Conservation (phyloP, 768 basidiomycete genomes). For the Lactarius pseudohatsudake region DNA sequence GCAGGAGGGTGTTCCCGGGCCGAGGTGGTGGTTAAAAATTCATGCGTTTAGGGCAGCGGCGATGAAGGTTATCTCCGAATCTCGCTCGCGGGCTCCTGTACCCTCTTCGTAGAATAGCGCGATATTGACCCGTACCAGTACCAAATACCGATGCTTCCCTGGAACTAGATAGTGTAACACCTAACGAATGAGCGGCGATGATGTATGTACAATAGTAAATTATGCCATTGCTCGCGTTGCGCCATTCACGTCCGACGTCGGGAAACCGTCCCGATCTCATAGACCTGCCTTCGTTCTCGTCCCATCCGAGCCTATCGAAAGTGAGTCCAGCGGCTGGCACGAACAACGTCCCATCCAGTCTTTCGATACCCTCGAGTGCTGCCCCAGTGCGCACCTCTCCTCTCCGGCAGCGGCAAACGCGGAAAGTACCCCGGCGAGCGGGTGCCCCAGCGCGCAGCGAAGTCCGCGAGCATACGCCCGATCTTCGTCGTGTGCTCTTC, state of each 20-base stretch:
- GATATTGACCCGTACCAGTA: no score
- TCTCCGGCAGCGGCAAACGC: slow-evolving; percentile 6
- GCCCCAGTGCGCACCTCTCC: slow-evolving; percentile 2
- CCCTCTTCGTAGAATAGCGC: no score
- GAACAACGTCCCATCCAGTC: slow-evolving; percentile 62
- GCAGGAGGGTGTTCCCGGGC: neutral
- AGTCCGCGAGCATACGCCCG: slow-evolving; percentile 51
- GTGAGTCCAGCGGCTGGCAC: slow-evolving; percentile 54
- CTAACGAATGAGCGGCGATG: no score
- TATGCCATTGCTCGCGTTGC: no score
- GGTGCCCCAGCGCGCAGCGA: slow-evolving; percentile 45
- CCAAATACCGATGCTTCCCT: no score
- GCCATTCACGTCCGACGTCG: neutral
- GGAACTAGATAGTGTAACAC: no score
- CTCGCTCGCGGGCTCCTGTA: no score
- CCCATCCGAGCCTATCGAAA: slow-evolving; percentile 34
- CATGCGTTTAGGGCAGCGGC: no score
- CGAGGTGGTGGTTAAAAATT: no score
- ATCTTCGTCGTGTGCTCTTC: slow-evolving; percentile 56
- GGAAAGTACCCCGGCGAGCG: slow-evolving; percentile 38
- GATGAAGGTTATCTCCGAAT: no score
- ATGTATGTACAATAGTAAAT: neutral
- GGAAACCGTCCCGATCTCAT: slow-evolving; percentile 10
- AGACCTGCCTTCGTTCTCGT: neutral
- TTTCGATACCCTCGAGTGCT: slow-evolving; percentile 47